A percentile compares a stretch with the other conserved stretches of the same genome.
These are phyloP conservation scores for Fagus crenata DNA, from an alignment of 306 rosid genomes.

Conservation along the genomic window DNA sequence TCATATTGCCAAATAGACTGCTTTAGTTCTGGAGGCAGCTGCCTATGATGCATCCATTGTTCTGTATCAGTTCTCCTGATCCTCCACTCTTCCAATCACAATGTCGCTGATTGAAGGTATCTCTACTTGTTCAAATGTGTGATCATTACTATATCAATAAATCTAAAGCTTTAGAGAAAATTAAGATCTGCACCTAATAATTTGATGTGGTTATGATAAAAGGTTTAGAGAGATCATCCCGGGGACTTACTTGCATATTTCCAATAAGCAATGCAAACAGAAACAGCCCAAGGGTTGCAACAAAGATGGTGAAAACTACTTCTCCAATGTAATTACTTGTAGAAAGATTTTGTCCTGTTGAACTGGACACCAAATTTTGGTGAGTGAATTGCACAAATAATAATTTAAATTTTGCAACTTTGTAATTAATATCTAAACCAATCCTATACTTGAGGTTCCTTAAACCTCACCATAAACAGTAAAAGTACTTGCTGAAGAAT, in stretches of 20 bases:
- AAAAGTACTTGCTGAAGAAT: conserved; percentile 80
- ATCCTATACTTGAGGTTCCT: conserved; percentile 64
- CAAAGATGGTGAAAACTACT: conserved; percentile 69
- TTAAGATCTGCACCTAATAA: too few relatives aligned
- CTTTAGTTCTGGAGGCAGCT: conserved; percentile 69
- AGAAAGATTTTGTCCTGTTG: conserved; percentile 81
- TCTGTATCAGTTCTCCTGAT: conserved; percentile 85
- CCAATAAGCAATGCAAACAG: conserved; percentile 91
- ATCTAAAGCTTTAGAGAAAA: too few relatives aligned
- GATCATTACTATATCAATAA: neutral
- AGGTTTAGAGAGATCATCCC: neutral
- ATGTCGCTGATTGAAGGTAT: conserved; percentile 84
- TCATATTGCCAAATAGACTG: conserved; percentile 69
- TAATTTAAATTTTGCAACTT: too few relatives aligned
- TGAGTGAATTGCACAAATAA: too few relatives aligned
- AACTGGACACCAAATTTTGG: too few relatives aligned
- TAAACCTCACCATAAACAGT: conserved; percentile 70
- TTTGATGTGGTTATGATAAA: too few relatives aligned
- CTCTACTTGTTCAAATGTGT: conserved; percentile 41
- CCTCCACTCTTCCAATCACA: conserved; percentile 90
- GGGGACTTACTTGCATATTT: conserved; percentile 76
- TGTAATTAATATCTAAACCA: too few relatives aligned
- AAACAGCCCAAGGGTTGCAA: conserved; percentile 82
- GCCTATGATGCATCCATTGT: conserved; percentile 97
- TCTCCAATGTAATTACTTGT: conserved; percentile 89